A percentile compares a stretch with the other conserved stretches of the same genome.
Conservation (phyloP, 768 basidiomycete genomes). For the Termitomyces sp. region DNA sequence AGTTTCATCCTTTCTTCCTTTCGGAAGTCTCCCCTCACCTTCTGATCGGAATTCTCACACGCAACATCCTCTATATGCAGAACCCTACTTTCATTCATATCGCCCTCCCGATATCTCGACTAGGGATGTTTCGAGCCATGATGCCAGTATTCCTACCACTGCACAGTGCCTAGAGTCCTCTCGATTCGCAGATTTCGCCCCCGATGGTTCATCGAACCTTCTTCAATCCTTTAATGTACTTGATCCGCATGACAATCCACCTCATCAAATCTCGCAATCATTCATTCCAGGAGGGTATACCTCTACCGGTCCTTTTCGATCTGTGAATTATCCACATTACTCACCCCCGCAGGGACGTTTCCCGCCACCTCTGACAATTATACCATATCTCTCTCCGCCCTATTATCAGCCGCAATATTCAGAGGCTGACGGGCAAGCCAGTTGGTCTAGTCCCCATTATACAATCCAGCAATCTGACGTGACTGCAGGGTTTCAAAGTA, state of each 20-base stretch:
- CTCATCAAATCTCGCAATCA: conserved; percentile 21
- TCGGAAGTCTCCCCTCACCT: conserved; percentile 19
- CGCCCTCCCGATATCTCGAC: conserved; percentile 19
- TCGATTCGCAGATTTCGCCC: conserved; percentile 28
- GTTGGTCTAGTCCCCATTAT: conserved; percentile 45
- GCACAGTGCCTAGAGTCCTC: conserved; percentile 26
- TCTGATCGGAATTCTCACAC: too few relatives aligned
- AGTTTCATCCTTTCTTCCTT: conserved; percentile 21
- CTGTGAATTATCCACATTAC: conserved; percentile 33
- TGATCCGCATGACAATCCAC: conserved; percentile 22
- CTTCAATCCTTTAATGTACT: conserved; percentile 18
- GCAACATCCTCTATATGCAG: too few relatives aligned
- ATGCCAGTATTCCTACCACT: conserved; percentile 24
- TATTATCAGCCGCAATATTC: conserved; percentile 28
- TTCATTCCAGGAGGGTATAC: conserved; percentile 19
- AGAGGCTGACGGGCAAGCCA: conserved; percentile 35
- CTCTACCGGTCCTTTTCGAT: conserved; percentile 24
- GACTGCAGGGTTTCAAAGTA: conserved; percentile 24
- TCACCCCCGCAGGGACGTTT: conserved; percentile 29
- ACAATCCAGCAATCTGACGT: conserved; percentile 21
- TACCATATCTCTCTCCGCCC: conserved; percentile 31
- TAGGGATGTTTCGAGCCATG: conserved; percentile 23
- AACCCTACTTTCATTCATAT: conserved; percentile 27
- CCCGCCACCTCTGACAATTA: conserved; percentile 27
- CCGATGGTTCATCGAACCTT: conserved; percentile 24